These are phyloP conservation scores for Exutisphaerella laricina DNA, from an alignment of 2,329 filamentous ascomycete species.

Conservation along the genomic window DNA sequence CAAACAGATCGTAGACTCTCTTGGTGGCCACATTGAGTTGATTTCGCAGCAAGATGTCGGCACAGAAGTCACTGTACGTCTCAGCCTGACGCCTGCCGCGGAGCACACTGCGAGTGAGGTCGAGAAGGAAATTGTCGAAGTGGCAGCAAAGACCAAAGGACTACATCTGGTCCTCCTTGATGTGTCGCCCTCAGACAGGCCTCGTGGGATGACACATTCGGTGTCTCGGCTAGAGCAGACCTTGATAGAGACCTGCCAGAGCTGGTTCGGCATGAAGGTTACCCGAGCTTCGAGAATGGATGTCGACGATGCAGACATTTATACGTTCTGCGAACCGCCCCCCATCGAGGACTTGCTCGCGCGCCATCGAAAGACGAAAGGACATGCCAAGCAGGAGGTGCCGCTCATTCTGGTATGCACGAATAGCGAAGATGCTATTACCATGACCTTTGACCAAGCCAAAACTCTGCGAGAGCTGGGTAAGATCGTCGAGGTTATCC, in stretches of 20 bases:
- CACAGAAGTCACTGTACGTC: conserved; percentile 13
- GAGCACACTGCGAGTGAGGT: conserved; percentile 4
- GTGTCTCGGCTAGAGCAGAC: conserved; percentile 20
- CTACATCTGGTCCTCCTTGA: conserved; percentile 22
- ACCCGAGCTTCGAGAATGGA: conserved; percentile 16
- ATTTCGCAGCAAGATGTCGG: conserved; percentile 40
- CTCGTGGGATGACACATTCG: conserved; percentile 8
- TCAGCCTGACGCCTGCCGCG: conserved; percentile 15
- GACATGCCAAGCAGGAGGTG: conserved; percentile 1
- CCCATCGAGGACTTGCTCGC: conserved; percentile 18
- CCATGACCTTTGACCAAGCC: conserved; percentile 20
- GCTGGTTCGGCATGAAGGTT: conserved; percentile 24
- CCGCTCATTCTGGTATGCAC: conserved; percentile 36
- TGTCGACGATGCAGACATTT: conserved; percentile 19
- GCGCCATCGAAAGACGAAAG: conserved; percentile 1
- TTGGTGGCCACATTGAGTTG: conserved; percentile 56
- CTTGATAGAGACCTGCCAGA: conserved; percentile 16
- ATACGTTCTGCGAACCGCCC: conserved; percentile 23
- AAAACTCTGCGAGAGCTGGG: conserved; percentile 17
- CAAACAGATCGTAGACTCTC: conserved; percentile 49
- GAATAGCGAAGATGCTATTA: conserved; percentile 30
- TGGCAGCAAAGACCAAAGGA: conserved; percentile 13
- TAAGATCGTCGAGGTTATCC: conserved; percentile 32
- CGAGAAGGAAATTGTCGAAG: conserved; percentile 13
- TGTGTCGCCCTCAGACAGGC: neutral